Evolutionary conservation across 1,139 yeast species (phyloP), one percentile per base, ranked within the genome.

Genomic region (Yamadazyma dendronema): DNA sequence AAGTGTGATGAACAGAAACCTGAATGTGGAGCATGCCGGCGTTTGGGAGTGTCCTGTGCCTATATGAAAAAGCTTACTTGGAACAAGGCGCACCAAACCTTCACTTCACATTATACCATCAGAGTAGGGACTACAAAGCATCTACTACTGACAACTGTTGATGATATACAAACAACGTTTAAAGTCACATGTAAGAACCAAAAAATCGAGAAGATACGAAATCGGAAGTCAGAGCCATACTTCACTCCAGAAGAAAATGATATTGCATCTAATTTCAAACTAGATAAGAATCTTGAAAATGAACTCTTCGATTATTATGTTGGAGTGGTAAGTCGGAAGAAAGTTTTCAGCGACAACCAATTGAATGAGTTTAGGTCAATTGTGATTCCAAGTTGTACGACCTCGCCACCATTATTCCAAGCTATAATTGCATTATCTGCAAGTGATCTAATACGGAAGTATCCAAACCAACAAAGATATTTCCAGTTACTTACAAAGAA

Each of bases 1-100:
- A 76, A 85, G 47, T 84, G 90, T 49, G 79, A 82, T 49, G 90
- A 84, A 52, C 54, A 55, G 0, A 68, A 68, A 37, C 92, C 92
- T 3, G 51, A 53, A 2, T 84, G 92, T 50, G 53, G 63, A 0
- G 84, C 81, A 37, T 82, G 88, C 55, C 39, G 48, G 4, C 58
- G 87, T 37, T 56, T 81, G 15, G 62, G 69, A 1, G 61, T 77
- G 26, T 66, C 61, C 14, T 81, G 89, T 52, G 58, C 53, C 6
- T 47, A 45, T 36, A 30, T 33, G 14, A 34, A 34, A 10, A 38
- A 41, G 19, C 23, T 40, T 4, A 41, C 43, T 30, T 47, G 52
- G 52, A 17, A 40, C 27, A 22, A 21, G 8, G 19, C 32, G 7
- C 44, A 47, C 19, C 52, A 47, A 27, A 25, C 14, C 4, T 7